These are phyloP conservation scores for Trematosphaeria pertusa DNA, from an alignment of 2,329 filamentous ascomycete genomes.

Conservation along the genomic window DNA sequence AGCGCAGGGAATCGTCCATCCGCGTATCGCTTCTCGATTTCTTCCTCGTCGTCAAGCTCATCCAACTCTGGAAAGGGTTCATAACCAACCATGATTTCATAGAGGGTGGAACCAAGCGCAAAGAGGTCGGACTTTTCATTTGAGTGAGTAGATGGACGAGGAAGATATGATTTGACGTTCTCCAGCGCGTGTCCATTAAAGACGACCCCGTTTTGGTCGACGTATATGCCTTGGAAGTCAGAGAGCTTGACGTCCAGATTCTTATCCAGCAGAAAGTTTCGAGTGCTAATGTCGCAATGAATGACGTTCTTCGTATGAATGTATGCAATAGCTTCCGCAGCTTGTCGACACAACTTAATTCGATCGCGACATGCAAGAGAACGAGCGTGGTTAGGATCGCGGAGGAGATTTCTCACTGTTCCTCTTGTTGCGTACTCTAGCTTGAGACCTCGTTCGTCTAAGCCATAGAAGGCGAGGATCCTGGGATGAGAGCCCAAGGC, in stretches of 20 bases:
- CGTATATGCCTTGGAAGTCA: too few relatives aligned
- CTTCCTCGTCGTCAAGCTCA: not conserved
- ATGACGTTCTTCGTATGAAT: not conserved
- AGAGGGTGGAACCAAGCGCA: slow-evolving; percentile 24
- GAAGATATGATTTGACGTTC: too few relatives aligned
- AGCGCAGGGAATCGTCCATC: not conserved
- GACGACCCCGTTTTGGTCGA: too few relatives aligned
- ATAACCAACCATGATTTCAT: slow-evolving; percentile 16
- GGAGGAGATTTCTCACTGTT: not conserved
- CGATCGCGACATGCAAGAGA: not conserved
- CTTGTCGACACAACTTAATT: not conserved
- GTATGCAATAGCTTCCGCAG: slow-evolving; percentile 3
- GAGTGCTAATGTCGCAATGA: too few relatives aligned
- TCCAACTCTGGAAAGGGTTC: slow-evolving; percentile 1
- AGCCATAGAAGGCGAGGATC: slow-evolving; percentile 6
- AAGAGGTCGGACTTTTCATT: slow-evolving; percentile 23
- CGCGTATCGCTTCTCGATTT: not conserved
- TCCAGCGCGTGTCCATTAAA: too few relatives aligned
- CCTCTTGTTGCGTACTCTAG: slow-evolving; percentile 5
- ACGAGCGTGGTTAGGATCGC: not conserved
- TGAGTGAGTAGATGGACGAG: too few relatives aligned
- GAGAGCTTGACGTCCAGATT: too few relatives aligned
- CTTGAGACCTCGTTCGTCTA: slow-evolving; percentile 3
- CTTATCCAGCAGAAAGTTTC: too few relatives aligned
- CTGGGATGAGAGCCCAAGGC: slow-evolving; percentile 2